Percentiles rank a stretch among this genome's conserved stretches.
Evolutionary conservation across 2,329 filamentous ascomycete species (phyloP).

Genomic region (Trichoderma brevicompactum): DNA sequence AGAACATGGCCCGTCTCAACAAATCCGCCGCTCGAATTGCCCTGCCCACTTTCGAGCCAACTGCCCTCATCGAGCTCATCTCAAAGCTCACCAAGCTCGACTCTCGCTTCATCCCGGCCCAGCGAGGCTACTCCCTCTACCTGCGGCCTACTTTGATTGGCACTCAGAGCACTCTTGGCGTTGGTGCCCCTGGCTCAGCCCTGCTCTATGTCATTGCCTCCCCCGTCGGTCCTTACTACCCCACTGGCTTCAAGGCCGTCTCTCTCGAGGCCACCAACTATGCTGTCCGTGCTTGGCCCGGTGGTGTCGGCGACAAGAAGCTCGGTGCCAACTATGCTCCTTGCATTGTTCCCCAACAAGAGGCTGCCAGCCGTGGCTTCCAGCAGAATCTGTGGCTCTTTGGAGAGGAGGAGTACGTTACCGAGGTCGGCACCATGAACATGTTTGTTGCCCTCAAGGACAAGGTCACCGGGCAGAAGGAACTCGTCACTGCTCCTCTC

Average conservation of each 20-base stretch:
- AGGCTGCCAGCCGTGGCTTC: slow-evolving; percentile 88
- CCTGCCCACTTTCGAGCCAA: slow-evolving; percentile 79
- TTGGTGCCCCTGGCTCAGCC: slow-evolving; percentile 88
- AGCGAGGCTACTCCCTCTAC: slow-evolving; percentile 91
- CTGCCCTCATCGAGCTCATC: slow-evolving; percentile 79
- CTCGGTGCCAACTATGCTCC: slow-evolving; percentile 99
- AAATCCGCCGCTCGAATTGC: slow-evolving; percentile 90
- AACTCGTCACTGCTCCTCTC: slow-evolving; percentile 91
- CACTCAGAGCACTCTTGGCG: slow-evolving; percentile 90
- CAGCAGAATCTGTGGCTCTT: slow-evolving; percentile 99
- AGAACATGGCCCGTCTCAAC: slow-evolving; percentile 96
- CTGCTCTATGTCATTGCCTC: slow-evolving; percentile 94
- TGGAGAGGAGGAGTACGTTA: slow-evolving; percentile 91
- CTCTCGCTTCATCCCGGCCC: slow-evolving; percentile 84
- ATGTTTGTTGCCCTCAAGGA: slow-evolving; percentile 87
- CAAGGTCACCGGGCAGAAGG: slow-evolving; percentile 85
- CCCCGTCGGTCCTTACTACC: slow-evolving; percentile 96
- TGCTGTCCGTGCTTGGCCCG: slow-evolving; percentile 95
- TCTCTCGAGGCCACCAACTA: slow-evolving; percentile 96
- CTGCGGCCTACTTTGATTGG: slow-evolving; percentile 96
- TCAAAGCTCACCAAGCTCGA: slow-evolving; percentile 79
- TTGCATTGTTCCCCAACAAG: slow-evolving; percentile 93
- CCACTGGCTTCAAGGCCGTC: slow-evolving; percentile 96
- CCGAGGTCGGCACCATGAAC: slow-evolving; percentile 99
- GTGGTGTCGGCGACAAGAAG: slow-evolving; percentile 97